phyloP scores from a whole-genome alignment of 768 basidiomycete genomes.

The Boletus eberwhitei region DNA sequence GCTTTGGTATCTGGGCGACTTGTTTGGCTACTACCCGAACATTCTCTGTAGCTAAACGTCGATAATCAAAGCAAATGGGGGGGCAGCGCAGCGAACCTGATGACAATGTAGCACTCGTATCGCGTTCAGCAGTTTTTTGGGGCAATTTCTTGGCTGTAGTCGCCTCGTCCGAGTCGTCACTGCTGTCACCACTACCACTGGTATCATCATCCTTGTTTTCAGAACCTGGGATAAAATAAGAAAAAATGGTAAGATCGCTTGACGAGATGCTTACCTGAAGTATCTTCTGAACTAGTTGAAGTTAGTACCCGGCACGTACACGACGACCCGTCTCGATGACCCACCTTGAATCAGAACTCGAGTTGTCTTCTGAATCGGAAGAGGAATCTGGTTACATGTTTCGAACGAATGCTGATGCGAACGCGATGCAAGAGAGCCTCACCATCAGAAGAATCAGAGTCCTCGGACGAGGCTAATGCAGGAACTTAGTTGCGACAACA shows the following conservation, averaged over 20 bases:
- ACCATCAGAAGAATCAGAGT: constrained; percentile 28
- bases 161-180: constrained; percentile 2
- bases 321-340: background rate
- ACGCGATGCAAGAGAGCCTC: background rate
- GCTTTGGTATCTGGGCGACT: background rate
- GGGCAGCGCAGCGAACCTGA: constrained; percentile 24
- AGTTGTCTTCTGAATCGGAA: constrained; percentile 21
- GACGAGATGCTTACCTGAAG: constrained; percentile 19
- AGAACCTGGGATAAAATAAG: constrained; percentile 14
- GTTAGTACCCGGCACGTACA: constrained; percentile 7
- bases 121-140: constrained; percentile 23
- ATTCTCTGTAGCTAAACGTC: constrained; percentile 15
- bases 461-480: constrained; percentile 21
- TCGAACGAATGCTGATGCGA: background rate
- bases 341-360: constrained; percentile 28
- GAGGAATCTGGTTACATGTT: constrained; percentile 11
- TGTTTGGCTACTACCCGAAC: background rate
- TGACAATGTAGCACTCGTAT: constrained; percentile 40
- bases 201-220: constrained; percentile 6
- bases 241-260: background rate
- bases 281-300: constrained; percentile 16
- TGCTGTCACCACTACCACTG: constrained; percentile 11
- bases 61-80: background rate
- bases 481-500: constrained; percentile 7
- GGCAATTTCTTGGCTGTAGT: constrained; percentile 1